phyloP scores from a whole-genome alignment of 2,329 filamentous ascomycete genomes.

The Venturia aucupariae region DNA sequence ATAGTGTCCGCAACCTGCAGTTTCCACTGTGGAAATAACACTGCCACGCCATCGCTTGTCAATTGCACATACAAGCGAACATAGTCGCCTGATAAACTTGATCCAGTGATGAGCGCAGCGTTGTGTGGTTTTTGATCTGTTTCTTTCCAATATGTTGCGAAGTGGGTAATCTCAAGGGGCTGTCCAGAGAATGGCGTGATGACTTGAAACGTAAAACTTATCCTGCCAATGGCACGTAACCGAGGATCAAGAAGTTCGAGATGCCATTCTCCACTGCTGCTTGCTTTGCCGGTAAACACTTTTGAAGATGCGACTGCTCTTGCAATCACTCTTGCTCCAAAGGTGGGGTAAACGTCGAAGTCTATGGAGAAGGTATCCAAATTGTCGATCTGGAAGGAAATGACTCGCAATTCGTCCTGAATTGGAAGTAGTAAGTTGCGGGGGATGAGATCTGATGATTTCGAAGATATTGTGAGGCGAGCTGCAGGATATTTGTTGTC shows the following conservation, averaged over 20 bases:
- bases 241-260: slow-evolving; percentile 89
- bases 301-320: slow-evolving; percentile 87
- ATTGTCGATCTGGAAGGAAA: slow-evolving; percentile 94
- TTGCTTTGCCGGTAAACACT: slow-evolving; percentile 67
- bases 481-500: slow-evolving; percentile 94
- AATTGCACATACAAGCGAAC: slow-evolving; percentile 85
- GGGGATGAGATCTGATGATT: slow-evolving; percentile 89
- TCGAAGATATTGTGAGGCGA: slow-evolving; percentile 90
- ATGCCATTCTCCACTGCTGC: slow-evolving; percentile 71
- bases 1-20: slow-evolving; percentile 60
- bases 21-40: slow-evolving; percentile 80
- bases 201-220: slow-evolving; percentile 89
- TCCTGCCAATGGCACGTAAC: slow-evolving; percentile 82
- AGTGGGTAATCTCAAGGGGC: slow-evolving; percentile 92
- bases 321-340: slow-evolving; percentile 94
- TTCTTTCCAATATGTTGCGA: slow-evolving; percentile 98
- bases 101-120: slow-evolving; percentile 84
- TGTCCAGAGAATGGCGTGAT: slow-evolving; percentile 93
- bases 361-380: slow-evolving; percentile 88
- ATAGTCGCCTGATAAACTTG: slow-evolving; percentile 92
- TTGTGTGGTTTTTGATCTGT: slow-evolving; percentile 37
- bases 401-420: slow-evolving; percentile 86
- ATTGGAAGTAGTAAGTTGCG: slow-evolving; percentile 93
- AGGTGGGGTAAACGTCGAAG: slow-evolving; percentile 95
- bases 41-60: slow-evolving; percentile 76